Evolutionary conservation across 495 filamentous ascomycete genomes (phyloP).

Genomic region (Cryomyces minteri): DNA sequence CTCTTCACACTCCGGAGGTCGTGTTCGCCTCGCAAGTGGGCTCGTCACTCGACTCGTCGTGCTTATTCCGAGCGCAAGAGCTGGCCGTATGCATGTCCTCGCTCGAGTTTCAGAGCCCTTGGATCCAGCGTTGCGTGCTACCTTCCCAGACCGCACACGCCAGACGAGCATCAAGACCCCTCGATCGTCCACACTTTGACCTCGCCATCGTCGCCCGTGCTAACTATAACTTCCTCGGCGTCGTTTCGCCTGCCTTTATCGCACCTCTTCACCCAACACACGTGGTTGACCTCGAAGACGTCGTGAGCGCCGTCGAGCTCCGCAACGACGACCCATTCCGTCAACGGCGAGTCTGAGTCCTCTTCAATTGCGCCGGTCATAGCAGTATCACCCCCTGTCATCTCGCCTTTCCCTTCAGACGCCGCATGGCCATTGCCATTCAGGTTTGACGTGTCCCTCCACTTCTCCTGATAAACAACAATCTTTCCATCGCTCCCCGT

Average conservation of each 20-base stretch:
- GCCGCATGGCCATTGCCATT: constrained; percentile 23
- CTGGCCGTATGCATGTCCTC: too few relatives aligned
- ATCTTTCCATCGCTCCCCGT: constrained; percentile 74
- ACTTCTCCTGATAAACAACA: constrained; percentile 52
- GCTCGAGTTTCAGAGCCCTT: too few relatives aligned
- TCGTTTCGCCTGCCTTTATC: constrained; percentile 14
- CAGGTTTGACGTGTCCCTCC: constrained; percentile 15
- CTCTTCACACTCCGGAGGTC: too few relatives aligned
- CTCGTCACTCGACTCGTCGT: too few relatives aligned
- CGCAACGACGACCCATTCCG: constrained; percentile 50
- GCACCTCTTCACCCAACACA: constrained; percentile 46
- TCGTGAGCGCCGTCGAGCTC: constrained; percentile 57
- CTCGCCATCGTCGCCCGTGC: constrained; percentile 46
- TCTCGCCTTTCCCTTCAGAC: constrained; percentile 3
- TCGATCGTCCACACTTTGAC: constrained; percentile 22
- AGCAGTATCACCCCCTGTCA: background rate
- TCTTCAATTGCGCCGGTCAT: background rate
- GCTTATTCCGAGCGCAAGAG: too few relatives aligned
- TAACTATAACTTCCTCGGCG: constrained; percentile 36
- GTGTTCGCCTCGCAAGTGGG: too few relatives aligned
- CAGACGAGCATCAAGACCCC: background rate
- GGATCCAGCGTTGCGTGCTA: too few relatives aligned
- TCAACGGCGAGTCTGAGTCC: constrained; percentile 10
- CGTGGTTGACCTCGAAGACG: constrained; percentile 84
- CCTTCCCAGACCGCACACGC: too few relatives aligned